These are phyloP conservation scores for Solanum piurae DNA, from an alignment of 257 asterid genomes.

Conservation along the genomic window DNA sequence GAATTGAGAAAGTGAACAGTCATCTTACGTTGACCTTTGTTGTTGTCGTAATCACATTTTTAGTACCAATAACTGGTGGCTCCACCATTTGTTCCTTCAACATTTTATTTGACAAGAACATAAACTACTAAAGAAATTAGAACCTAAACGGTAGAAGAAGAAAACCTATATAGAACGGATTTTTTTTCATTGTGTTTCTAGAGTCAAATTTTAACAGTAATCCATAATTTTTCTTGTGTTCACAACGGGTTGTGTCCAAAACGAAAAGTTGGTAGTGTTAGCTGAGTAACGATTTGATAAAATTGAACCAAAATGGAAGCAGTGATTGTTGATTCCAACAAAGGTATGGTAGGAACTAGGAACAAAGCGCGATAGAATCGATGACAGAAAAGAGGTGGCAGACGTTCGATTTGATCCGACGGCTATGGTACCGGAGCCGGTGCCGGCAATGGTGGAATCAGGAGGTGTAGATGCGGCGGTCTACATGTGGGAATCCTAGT, in stretches of 20 bases:
- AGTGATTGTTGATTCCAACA: background rate
- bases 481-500: background rate
- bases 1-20: too few species aligned
- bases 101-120: background rate
- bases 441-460: slow-evolving; percentile 33
- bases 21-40: too few species aligned
- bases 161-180: too few species aligned
- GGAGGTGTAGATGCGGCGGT: background rate
- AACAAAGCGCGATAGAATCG: background rate
- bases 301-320: background rate
- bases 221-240: too few species aligned
- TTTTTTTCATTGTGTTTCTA: too few species aligned
- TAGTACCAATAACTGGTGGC: slow-evolving; percentile 79
- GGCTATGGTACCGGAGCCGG: slow-evolving; percentile 38
- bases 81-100: slow-evolving; percentile 94
- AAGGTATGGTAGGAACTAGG: background rate
- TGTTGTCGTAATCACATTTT: slow-evolving; percentile 62
- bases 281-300: background rate
- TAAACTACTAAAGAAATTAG: background rate
- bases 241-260: too few species aligned
- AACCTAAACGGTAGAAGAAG: background rate
- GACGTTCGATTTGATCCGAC: slow-evolving; percentile 30
- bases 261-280: too few species aligned
- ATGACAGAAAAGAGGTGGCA: background rate
- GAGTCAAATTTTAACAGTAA: too few species aligned